Percentiles rank a stretch among this genome's conserved stretches.
Evolutionary conservation across 2,329 filamentous ascomycete species (phyloP).

Genomic region (Cercospora canescens): DNA sequence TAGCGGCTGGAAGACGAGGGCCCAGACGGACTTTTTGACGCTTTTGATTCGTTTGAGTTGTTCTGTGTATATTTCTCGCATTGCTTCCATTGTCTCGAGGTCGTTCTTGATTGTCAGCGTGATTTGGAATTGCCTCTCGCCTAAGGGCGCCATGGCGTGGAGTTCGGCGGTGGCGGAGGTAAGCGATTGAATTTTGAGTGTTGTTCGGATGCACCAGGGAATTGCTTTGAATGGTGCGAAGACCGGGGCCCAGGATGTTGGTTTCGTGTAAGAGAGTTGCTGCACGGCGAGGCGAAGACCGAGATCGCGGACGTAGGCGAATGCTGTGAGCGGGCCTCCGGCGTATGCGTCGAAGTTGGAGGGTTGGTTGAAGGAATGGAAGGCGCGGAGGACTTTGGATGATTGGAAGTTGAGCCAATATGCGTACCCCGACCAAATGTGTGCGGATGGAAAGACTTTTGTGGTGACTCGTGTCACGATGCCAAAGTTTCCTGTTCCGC

Average conservation of each 20-base stretch:
- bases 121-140: not conserved
- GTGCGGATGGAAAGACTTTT: not conserved
- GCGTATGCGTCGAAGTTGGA: not conserved
- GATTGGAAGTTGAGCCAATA: not conserved
- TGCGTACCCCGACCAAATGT: not conserved
- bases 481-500: constrained; percentile 27
- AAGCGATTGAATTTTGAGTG: not conserved
- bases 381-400: not conserved
- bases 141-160: not conserved
- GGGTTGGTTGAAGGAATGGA: not conserved
- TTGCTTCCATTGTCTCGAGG: not conserved
- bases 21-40: not conserved
- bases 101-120: not conserved
- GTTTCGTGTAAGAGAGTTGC: not conserved
- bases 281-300: not conserved
- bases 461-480: constrained; percentile 25
- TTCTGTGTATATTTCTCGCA: not conserved
- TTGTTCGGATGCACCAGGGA: not conserved
- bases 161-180: not conserved
- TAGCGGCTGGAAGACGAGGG: not conserved
- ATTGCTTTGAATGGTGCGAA: not conserved
- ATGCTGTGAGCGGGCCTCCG: not conserved
- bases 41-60: not conserved
- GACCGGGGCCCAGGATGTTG: not conserved
- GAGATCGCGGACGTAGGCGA: not conserved